These are phyloP conservation scores for Lentinula guzmanii DNA, from an alignment of 768 basidiomycete species.

Conservation along the genomic window DNA sequence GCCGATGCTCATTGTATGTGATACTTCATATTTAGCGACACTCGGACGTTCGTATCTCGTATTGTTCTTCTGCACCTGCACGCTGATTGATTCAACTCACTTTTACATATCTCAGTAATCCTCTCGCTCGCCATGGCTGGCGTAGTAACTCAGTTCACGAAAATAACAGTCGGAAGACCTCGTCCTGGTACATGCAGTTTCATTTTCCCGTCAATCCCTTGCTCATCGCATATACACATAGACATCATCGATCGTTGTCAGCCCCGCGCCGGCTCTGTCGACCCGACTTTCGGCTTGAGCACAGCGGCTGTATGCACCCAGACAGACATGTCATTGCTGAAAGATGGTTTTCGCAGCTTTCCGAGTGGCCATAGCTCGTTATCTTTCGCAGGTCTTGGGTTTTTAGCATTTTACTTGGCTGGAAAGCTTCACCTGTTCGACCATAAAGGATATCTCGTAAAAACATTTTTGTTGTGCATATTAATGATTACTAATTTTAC, in stretches of 20 bases:
- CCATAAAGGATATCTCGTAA: slow-evolving; percentile 62
- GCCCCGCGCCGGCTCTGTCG: slow-evolving; percentile 54
- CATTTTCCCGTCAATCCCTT: neutral
- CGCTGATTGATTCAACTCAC: neutral
- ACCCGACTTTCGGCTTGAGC: slow-evolving; percentile 69
- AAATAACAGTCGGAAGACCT: slow-evolving; percentile 85
- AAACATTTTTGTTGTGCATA: slow-evolving; percentile 12
- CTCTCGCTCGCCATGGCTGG: slow-evolving; percentile 73
- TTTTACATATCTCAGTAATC: slow-evolving; percentile 39
- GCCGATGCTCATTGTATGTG: neutral
- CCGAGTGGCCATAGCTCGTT: slow-evolving; percentile 81
- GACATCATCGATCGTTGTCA: slow-evolving; percentile 70
- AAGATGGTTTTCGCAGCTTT: slow-evolving; percentile 90
- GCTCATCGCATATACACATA: slow-evolving; percentile 15
- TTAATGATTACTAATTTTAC: neutral
- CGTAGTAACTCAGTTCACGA: slow-evolving; percentile 76
- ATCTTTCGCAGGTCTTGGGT: slow-evolving; percentile 90
- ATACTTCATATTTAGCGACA: slow-evolving; percentile 22
- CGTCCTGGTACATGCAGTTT: slow-evolving; percentile 55
- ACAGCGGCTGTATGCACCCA: slow-evolving; percentile 79
- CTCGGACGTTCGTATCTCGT: slow-evolving; percentile 30
- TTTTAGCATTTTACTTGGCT: slow-evolving; percentile 81
- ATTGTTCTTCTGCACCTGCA: neutral
- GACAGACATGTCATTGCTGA: slow-evolving; percentile 45
- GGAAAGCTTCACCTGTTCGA: slow-evolving; percentile 94